Evolutionary conservation across 2,329 filamentous ascomycete genomes (phyloP), one percentile per base, ranked within the genome.

Genomic region (Teratosphaeria epicoccoides): DNA sequence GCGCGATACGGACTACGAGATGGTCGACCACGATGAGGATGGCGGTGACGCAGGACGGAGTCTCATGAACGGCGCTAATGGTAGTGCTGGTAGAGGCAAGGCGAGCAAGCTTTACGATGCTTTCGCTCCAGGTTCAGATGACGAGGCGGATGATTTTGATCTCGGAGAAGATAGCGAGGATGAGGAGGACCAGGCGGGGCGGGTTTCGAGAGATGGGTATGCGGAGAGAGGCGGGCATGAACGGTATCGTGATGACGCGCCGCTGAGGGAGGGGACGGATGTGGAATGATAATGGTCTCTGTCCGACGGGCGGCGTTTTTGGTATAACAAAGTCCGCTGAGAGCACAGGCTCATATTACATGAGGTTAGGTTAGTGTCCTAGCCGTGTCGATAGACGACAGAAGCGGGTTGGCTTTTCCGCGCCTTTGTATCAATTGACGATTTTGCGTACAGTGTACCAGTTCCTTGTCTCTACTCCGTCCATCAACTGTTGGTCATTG

Each of bases 61-160:
- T 10, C 33, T 22, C 12, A 54, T 67, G 50, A 55, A 66, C 26
- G 59, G 48, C 11, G 33, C 23, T 11, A 43, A 10, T 28, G 46
- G 24, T 61, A 66, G 10, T 60, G 65, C 64, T 68, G 69, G 53
- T 58, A 60, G 77, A 70, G 67, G 74, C 58, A 74, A 88, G 20
- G 93, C 88, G 2, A 89, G 91, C 24, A 91, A 97, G 72, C 73
- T 98, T 44, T 98, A 98, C 68, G 93, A 98, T 74, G 93, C 93
- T 4, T 98, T 98, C 76, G 93, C 93, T 0, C 90, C 88, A 14
- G 91, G 46, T 4, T 23, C 89, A 49, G 91, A 91, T 52, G 90
- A 93, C 52, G 85, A 88, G 51, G 83, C 85, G 53, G 59, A 64
- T 56, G 70, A 71, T 33, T 51, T 51, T n/a, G 24, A 43, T 47